phyloP scores from a whole-genome alignment of 805 yeast species.

The Saturnispora besseyi region DNA sequence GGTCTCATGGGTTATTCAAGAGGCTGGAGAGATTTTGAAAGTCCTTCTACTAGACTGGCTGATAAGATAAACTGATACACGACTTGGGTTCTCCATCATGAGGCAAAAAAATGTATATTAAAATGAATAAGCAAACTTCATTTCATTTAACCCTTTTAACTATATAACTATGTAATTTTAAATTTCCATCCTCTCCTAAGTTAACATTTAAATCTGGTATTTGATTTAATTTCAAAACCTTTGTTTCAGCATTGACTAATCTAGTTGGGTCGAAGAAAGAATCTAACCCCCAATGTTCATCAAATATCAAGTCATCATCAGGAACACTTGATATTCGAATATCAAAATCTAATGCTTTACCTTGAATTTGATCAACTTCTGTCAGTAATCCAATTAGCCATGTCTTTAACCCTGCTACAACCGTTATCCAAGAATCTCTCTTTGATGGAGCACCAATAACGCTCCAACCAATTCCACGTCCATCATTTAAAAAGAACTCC shows the following conservation, averaged over 20 bases:
- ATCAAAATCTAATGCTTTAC: neutral
- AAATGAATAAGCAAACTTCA: neutral
- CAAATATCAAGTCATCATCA: conserved; percentile 6
- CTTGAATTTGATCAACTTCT: neutral
- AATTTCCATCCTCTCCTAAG: conserved; percentile 8
- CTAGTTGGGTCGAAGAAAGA: conserved; percentile 3
- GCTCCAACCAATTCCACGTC: conserved; percentile 7
- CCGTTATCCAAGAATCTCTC: conserved; percentile 2
- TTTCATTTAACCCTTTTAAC: conserved; percentile 1
- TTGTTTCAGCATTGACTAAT: neutral
- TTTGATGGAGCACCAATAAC: conserved; percentile 4
- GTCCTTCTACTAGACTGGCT: neutral
- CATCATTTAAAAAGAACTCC: conserved; percentile 5
- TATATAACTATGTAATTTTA: conserved; percentile 10
- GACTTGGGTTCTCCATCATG: neutral
- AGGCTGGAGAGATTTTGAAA: conserved; percentile 5
- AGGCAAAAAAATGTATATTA: neutral
- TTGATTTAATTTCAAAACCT: neutral
- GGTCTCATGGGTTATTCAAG: conserved; percentile 9
- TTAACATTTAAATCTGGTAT: conserved; percentile 5
- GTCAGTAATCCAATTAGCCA: conserved; percentile 1
- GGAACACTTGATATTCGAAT: conserved; percentile 7
- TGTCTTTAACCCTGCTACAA: conserved; percentile 3
- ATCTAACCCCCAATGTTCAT: conserved; percentile 7
- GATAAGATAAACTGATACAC: neutral